These are phyloP conservation scores for Saururus chinensis DNA, from an alignment of 164 flowering plant genomes.

Conservation along the genomic window DNA sequence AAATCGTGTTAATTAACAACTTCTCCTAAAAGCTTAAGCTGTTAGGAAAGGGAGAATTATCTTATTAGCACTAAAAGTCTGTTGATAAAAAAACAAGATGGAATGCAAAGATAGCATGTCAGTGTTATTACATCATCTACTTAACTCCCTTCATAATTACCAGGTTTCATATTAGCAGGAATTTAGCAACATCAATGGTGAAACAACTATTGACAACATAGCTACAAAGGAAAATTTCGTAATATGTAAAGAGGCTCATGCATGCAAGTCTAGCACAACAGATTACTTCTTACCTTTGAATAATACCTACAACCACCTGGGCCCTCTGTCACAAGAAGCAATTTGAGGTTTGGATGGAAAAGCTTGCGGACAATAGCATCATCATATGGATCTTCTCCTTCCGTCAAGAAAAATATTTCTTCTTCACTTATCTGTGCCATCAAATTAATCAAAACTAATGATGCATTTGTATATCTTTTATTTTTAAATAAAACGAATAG, in stretches of 20 bases:
- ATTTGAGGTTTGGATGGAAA: conserved; percentile 75
- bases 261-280: neutral
- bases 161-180: too few relatives aligned
- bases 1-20: too few relatives aligned
- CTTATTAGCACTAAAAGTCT: too few relatives aligned
- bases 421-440: conserved; percentile 67
- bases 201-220: too few relatives aligned
- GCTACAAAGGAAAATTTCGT: too few relatives aligned
- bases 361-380: conserved; percentile 76
- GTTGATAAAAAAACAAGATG: too few relatives aligned
- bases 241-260: neutral
- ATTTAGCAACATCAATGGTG: too few relatives aligned
- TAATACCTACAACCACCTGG: conserved; percentile 91
- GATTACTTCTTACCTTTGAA: conserved; percentile 51
- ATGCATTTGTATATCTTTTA: neutral
- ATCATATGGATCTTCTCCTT: conserved; percentile 88
- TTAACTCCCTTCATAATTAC: too few relatives aligned
- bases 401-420: conserved; percentile 69
- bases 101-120: too few relatives aligned
- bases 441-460: neutral
- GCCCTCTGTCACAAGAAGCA: conserved; percentile 93
- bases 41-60: too few relatives aligned
- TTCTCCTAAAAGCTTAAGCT: too few relatives aligned
- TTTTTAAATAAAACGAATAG: neutral
- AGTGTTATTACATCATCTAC: too few relatives aligned